Evolutionary conservation across 345 rosid genomes (phyloP), one percentile per base, ranked within the genome.

Genomic region (Carallia pectinifolia): DNA sequence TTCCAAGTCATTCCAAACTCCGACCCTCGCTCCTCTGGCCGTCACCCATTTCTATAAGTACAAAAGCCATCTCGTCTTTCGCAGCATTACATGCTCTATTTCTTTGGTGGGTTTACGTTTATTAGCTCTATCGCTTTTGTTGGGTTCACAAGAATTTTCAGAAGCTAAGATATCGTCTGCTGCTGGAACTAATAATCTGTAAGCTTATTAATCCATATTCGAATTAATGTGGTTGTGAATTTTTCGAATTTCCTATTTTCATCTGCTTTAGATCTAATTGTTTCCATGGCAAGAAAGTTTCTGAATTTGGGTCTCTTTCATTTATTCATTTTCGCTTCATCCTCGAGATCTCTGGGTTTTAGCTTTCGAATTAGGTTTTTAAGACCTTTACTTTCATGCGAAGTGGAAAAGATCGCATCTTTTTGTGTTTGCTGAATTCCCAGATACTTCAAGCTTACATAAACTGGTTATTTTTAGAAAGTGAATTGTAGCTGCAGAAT

Each of bases 171-270:
- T 33, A 33, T 33, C 64, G 23, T 40, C 6, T 7, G 23, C 31
- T 44, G 17, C 68, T 6, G 56, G 68, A 47, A 33, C 33, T 56
- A 33, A 18, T 55, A 7, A 19, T 56, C 65, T 37, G 71, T 73
- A 66, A 58, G 61, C 66, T 23, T 1, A 7, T n/a, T n/a, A n/a
- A n/a, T 71, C 39, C 36, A 4, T 4, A 18, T 0, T 13, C 27
- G 5, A 6, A 13, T 1, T 9, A 3, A 1, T 70, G 37, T 59
- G 6, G 6, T 59, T 23, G 15, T 59, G 19, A 58, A 31, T 4
- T 34, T 73, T 37, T 61, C 1, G 44, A 44, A 6, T 54, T 68
- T 64, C 23, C 47, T 9, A 27, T 44, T 39, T n/a, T 29, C 12
- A 23, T 39, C 15, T 4, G 23, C 19, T 33, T 6, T 58, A 40